phyloP scores from a whole-genome alignment of 768 basidiomycete species.

The Lentinula raphanica region DNA sequence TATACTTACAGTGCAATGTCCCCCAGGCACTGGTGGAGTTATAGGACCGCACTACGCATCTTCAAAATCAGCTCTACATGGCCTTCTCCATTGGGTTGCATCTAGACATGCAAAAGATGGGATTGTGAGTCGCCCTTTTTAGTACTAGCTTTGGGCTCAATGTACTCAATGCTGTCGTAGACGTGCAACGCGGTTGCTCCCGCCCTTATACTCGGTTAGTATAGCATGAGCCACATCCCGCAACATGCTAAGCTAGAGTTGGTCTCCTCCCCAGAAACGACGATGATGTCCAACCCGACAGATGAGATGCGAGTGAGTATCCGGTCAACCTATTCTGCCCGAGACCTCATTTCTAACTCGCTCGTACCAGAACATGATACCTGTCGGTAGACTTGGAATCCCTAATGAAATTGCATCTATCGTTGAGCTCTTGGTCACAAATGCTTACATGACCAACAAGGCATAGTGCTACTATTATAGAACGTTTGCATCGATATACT shows the following conservation, averaged over 20 bases:
- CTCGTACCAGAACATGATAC: slow-evolving; percentile 38
- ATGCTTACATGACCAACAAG: slow-evolving; percentile 56
- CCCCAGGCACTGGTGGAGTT: slow-evolving; percentile 42
- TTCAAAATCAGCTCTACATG: slow-evolving; percentile 50
- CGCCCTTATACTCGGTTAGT: slow-evolving; percentile 40
- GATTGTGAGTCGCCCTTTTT: slow-evolving; percentile 29
- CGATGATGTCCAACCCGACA: slow-evolving; percentile 40
- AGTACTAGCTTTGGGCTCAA: neutral
- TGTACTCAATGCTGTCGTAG: slow-evolving; percentile 17
- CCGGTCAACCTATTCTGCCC: neutral
- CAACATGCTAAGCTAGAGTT: neutral
- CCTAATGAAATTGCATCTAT: slow-evolving; percentile 47
- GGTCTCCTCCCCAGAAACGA: slow-evolving; percentile 28
- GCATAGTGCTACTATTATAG: no score
- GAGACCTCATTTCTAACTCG: neutral
- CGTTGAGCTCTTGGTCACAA: slow-evolving; percentile 45
- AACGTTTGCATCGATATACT: neutral
- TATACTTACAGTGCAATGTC: neutral
- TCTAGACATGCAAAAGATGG: slow-evolving; percentile 44
- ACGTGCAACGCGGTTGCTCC: slow-evolving; percentile 52
- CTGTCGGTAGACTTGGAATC: slow-evolving; percentile 45
- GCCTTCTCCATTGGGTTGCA: slow-evolving; percentile 52
- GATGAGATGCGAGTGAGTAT: slow-evolving; percentile 26
- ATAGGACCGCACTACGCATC: slow-evolving; percentile 55
- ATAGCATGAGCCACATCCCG: neutral